Evolutionary conservation across 305 asterid genomes (phyloP).

Genomic region (Fraxinus dipetala): DNA sequence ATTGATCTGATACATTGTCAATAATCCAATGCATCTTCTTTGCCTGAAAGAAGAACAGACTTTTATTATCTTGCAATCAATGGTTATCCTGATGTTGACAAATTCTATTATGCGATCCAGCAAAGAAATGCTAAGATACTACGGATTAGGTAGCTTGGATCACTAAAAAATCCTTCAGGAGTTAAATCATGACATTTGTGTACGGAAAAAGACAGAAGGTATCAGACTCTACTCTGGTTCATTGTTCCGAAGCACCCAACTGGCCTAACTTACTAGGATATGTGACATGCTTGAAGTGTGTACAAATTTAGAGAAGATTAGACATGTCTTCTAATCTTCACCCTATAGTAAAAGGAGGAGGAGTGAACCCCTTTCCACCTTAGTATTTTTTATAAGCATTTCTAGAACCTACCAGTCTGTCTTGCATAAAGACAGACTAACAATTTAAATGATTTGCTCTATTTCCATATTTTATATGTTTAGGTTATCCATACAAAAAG

Average conservation of each 20-base stretch:
- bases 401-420: not conserved
- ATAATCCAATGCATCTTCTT: constrained; percentile 70
- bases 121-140: constrained; percentile 4
- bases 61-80: constrained; percentile 10
- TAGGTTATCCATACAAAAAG: not conserved
- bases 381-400: not conserved
- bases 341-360: not conserved
- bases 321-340: not conserved
- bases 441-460: not conserved
- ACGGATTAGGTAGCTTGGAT: not conserved
- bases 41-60: constrained; percentile 48
- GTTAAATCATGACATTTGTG: not conserved
- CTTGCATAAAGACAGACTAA: not conserved
- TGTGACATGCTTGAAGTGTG: not conserved
- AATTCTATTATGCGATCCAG: constrained; percentile 17
- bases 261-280: not conserved
- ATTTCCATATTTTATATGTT: not conserved
- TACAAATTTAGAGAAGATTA: not conserved
- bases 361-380: not conserved
- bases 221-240: not conserved
- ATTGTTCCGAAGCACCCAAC: not conserved
- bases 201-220: not conserved
- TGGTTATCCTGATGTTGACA: constrained; percentile 19
- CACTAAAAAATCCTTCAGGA: not conserved
- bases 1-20: constrained; percentile 61